Evolutionary conservation across 2,329 filamentous ascomycete genomes (phyloP).

Genomic region (Pestalotiopsis fici): DNA sequence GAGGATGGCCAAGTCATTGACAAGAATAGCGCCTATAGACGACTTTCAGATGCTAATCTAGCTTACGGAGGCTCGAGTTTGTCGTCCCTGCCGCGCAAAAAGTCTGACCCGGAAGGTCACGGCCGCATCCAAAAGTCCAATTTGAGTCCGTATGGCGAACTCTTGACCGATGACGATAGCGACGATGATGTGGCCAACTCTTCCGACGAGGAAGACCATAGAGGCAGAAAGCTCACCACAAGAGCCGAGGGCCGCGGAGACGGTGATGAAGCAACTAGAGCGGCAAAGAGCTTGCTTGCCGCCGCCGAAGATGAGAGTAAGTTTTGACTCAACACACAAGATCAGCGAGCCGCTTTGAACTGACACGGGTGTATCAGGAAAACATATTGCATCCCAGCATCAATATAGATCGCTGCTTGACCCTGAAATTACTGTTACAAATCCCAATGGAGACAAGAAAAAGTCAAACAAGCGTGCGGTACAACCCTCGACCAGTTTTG

Average conservation of each 20-base stretch:
- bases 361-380: constrained; percentile 39
- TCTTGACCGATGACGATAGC: constrained; percentile 65
- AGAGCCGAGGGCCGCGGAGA: constrained; percentile 43
- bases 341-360: constrained; percentile 12
- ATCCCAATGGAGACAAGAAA: constrained; percentile 64
- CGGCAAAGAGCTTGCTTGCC: constrained; percentile 62
- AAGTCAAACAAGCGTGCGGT: constrained; percentile 47
- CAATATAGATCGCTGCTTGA: constrained; percentile 68
- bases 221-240: constrained; percentile 59
- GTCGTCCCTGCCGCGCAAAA: constrained; percentile 61
- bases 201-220: constrained; percentile 68
- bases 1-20: constrained; percentile 65
- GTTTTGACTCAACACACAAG: constrained; percentile 31
- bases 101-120: constrained; percentile 37
- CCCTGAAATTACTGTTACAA: constrained; percentile 66
- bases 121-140: constrained; percentile 71
- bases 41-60: constrained; percentile 71
- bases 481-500: constrained; percentile 85
- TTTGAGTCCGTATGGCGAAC: constrained; percentile 64
- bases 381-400: constrained; percentile 55
- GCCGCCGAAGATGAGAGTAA: constrained; percentile 79
- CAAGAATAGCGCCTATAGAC: constrained; percentile 69
- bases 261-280: constrained; percentile 32
- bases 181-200: constrained; percentile 56
- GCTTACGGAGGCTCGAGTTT: constrained; percentile 64